A percentile compares a stretch with the other conserved stretches of the same genome.
These are phyloP conservation scores for Berkeleyomyces basicola DNA, from an alignment of 2,329 filamentous ascomycete genomes.

Conservation along the genomic window DNA sequence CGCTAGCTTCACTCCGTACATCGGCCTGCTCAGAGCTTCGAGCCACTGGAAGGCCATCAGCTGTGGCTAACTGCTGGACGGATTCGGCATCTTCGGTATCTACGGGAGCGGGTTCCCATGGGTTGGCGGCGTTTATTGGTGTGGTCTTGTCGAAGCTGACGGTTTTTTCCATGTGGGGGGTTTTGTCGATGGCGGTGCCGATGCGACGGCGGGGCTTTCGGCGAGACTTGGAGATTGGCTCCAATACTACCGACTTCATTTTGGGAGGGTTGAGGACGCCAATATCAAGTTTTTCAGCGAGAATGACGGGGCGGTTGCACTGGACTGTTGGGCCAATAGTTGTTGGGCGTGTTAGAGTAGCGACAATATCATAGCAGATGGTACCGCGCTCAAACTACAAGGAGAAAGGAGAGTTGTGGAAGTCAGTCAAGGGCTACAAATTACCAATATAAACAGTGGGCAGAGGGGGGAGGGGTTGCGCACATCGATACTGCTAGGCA, in stretches of 20 bases:
- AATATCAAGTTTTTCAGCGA: conserved; percentile 74
- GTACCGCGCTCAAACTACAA: conserved; percentile 83
- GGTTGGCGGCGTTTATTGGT: conserved; percentile 13
- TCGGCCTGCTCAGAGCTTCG: conserved; percentile 25
- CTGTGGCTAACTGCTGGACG: conserved; percentile 25
- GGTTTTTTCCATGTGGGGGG: conserved; percentile 7
- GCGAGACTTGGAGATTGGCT: conserved; percentile 58
- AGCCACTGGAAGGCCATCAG: conserved; percentile 25
- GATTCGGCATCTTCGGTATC: conserved; percentile 14
- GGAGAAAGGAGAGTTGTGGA: neutral
- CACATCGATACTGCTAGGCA: conserved; percentile 93
- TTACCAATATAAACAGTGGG: neutral
- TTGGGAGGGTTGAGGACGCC: conserved; percentile 57
- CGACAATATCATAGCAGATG: conserved; percentile 78
- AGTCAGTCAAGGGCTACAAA: neutral
- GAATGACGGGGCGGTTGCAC: conserved; percentile 64
- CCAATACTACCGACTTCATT: conserved; percentile 68
- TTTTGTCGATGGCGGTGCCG: conserved; percentile 1
- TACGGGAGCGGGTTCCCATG: conserved; percentile 19
- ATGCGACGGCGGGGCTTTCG: conserved; percentile 27
- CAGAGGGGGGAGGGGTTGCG: conserved; percentile 21
- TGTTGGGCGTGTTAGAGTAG: conserved; percentile 76
- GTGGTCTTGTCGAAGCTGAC: neutral
- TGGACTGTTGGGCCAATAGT: conserved; percentile 65
- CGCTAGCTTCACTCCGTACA: conserved; percentile 51